These are phyloP conservation scores for Filobasidium wieringae DNA, from an alignment of 768 basidiomycete genomes.

Conservation along the genomic window DNA sequence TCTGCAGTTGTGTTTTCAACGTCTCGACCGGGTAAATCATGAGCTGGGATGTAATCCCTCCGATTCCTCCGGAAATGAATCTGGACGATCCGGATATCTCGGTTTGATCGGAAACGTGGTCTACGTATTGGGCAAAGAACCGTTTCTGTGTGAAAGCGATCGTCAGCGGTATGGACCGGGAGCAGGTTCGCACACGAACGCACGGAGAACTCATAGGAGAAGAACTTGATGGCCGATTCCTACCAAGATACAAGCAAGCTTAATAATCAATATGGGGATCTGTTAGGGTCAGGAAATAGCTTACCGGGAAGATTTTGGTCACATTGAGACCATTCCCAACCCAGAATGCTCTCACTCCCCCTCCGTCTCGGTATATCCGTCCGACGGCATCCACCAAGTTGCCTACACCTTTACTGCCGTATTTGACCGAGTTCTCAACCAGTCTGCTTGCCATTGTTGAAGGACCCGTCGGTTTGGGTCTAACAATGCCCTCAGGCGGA, in stretches of 20 bases:
- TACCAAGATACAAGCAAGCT: slow-evolving; percentile 14
- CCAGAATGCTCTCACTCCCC: slow-evolving; percentile 77
- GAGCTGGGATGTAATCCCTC: slow-evolving; percentile 57
- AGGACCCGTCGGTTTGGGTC: slow-evolving; percentile 40
- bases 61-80: slow-evolving; percentile 89
- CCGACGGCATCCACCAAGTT: slow-evolving; percentile 59
- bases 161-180: background rate
- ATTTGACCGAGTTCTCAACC: slow-evolving; percentile 41
- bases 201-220: slow-evolving; percentile 84
- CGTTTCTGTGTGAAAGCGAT: slow-evolving; percentile 56
- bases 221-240: slow-evolving; percentile 98
- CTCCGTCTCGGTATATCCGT: slow-evolving; percentile 80
- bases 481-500: slow-evolving; percentile 33
- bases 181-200: slow-evolving; percentile 28
- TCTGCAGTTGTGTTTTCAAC: slow-evolving; percentile 98
- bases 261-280: background rate
- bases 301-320: slow-evolving; percentile 75
- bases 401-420: slow-evolving; percentile 29
- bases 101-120: slow-evolving; percentile 73
- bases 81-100: slow-evolving; percentile 84
- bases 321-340: slow-evolving; percentile 86
- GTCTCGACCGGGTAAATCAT: slow-evolving; percentile 94
- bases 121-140: slow-evolving; percentile 80
- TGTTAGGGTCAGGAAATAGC: slow-evolving; percentile 13
- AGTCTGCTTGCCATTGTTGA: slow-evolving; percentile 30